Base-by-base conservation (phyloP, 345 rosid species). In the Eucalyptus microcorys region DNA sequence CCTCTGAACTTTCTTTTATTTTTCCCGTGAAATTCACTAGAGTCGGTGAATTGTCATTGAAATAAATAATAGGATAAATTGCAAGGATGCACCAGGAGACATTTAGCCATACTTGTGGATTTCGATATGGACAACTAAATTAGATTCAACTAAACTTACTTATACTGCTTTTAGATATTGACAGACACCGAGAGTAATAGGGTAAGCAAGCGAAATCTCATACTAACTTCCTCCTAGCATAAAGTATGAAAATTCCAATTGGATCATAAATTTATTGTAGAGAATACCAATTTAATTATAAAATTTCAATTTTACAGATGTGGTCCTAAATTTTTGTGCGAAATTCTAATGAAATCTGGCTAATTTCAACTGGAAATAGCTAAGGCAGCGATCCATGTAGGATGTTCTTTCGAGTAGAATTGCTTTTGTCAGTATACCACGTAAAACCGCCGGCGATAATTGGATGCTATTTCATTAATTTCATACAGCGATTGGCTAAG, bases 401-500 rank as follows among this genome's bases (percentile, higher is more conserved):
- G 30, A 55, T 2, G 12, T 55, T 55, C 30, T 22, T 55, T 55
- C 0, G 59, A 53, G 11, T 53, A 55, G 12, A 55, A 6, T 55
- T 55, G 61, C 61, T 55, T 55, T 2, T 55, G 61, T 34, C 1
- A 34, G 7, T 10, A 5, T 71, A 14, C 4, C 12, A 34, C 13
- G 1, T 9, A 8, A 9, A 21, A 68, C 3, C 2, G 3, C 7
- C 0, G 2, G 13, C 2, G 4, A 17, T 17, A 37, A 17, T 4
- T 55, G 30, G 61, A 34, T 19, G 7, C 12, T 22, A 68, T 7
- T 5, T 34, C 13, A 34, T 5, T 10, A 68, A 68, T 19, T 68
- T 68, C 7, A 2, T 34, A n/a, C 0, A 0, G 4, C 3, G 0
- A 68, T 68, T 68, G 80, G 37, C 9, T 9, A 4, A 5, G 43